Evolutionary conservation across 441 rosid species (phyloP).

Genomic region (Eruca vesicaria): DNA sequence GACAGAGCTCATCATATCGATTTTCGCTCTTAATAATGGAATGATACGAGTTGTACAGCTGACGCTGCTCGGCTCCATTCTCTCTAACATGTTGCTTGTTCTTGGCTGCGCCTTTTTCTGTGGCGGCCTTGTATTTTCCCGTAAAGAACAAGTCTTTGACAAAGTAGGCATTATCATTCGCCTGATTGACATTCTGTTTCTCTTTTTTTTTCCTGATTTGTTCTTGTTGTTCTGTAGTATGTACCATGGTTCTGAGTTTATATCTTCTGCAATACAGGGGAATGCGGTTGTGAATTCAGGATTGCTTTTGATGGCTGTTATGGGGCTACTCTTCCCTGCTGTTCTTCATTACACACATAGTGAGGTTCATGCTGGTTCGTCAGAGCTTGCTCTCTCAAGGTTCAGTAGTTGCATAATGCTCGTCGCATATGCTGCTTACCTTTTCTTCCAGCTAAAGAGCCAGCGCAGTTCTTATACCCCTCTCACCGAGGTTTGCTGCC

Average conservation of each 20-base stretch:
- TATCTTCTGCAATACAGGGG: no score
- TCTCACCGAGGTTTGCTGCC: constrained; percentile 55
- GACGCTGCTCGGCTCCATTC: constrained; percentile 74
- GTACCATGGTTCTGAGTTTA: no score
- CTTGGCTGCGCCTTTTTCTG: constrained; percentile 87
- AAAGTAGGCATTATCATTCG: constrained; percentile 45
- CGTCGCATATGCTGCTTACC: constrained; percentile 65
- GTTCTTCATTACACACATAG: constrained; percentile 74
- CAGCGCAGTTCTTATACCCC: constrained; percentile 48
- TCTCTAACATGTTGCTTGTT: constrained; percentile 82
- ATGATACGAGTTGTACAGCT: constrained; percentile 86
- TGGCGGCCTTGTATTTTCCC: constrained; percentile 60
- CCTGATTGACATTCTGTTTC: neutral
- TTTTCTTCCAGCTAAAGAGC: constrained; percentile 63
- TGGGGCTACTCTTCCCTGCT: constrained; percentile 84
- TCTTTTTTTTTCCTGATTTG: no score
- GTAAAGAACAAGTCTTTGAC: constrained; percentile 64
- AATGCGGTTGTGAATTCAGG: constrained; percentile 59
- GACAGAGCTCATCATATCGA: constrained; percentile 77
- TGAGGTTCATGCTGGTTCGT: constrained; percentile 65
- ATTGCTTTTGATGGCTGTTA: constrained; percentile 89
- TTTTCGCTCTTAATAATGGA: constrained; percentile 63
- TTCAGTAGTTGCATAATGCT: constrained; percentile 89
- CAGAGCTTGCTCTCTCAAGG: constrained; percentile 82
- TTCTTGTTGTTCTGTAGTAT: no score